A percentile compares a stretch with the other conserved stretches of the same genome.
Evolutionary conservation across 805 yeast genomes (phyloP).

Genomic region (Candida tibetensis): DNA sequence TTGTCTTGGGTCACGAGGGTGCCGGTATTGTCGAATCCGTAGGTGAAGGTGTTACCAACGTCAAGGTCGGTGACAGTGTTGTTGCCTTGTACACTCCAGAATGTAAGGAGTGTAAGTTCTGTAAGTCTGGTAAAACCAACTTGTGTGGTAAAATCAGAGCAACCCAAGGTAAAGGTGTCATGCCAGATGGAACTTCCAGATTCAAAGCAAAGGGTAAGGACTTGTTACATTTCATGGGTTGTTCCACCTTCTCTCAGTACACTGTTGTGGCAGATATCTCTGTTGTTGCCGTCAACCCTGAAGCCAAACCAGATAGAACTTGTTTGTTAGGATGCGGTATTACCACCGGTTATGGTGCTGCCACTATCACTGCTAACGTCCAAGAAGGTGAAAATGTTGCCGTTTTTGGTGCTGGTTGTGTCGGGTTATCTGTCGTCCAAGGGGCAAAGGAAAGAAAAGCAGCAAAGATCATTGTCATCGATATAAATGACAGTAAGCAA

Average conservation of each 20-base stretch:
- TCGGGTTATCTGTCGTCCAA: slow-evolving; percentile 93
- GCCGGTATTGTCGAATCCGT: slow-evolving; percentile 94
- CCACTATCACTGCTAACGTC: slow-evolving; percentile 88
- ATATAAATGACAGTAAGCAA: slow-evolving; percentile 79
- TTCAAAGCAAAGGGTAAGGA: slow-evolving; percentile 84
- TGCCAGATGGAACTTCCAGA: slow-evolving; percentile 98
- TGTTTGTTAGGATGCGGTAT: slow-evolving; percentile 98
- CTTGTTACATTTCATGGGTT: slow-evolving; percentile 93
- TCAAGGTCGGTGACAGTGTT: slow-evolving; percentile 91
- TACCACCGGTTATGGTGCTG: slow-evolving; percentile 98
- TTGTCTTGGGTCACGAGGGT: slow-evolving; percentile 95
- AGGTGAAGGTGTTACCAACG: slow-evolving; percentile 90
- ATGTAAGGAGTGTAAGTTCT: slow-evolving; percentile 92
- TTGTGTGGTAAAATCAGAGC: slow-evolving; percentile 94
- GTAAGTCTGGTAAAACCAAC: slow-evolving; percentile 93
- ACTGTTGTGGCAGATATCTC: slow-evolving; percentile 98
- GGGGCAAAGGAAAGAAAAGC: slow-evolving; percentile 89
- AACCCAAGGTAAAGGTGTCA: slow-evolving; percentile 96
- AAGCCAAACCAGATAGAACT: slow-evolving; percentile 80
- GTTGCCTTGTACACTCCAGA: slow-evolving; percentile 95
- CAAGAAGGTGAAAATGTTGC: slow-evolving; percentile 92
- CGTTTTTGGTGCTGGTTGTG: slow-evolving; percentile 97
- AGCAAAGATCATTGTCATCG: slow-evolving; percentile 77
- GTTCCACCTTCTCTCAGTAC: slow-evolving; percentile 94
- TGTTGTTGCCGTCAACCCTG: slow-evolving; percentile 83